Conservation (phyloP, 148 eudicot genomes). For the Rheum nobile region DNA sequence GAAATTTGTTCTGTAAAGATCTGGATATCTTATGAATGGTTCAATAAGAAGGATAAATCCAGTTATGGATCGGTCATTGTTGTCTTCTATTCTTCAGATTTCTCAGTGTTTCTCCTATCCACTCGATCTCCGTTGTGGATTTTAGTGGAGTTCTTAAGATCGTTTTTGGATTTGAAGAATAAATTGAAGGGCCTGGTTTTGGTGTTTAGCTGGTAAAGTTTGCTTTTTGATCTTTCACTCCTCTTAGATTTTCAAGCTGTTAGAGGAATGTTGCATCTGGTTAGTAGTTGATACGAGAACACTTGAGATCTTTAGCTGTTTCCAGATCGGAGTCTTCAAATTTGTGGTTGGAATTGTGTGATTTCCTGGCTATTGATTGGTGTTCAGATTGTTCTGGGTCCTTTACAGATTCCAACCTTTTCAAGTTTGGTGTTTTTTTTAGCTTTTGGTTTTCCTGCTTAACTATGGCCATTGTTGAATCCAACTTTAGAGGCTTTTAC, state of each 20-base stretch:
- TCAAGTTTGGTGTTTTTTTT: neutral
- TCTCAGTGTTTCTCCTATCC: neutral
- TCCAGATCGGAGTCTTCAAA: neutral
- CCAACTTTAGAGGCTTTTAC: neutral
- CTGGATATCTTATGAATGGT: neutral
- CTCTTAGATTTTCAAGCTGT: too few species aligned
- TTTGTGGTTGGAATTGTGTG: neutral
- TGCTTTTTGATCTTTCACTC: neutral
- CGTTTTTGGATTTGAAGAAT: neutral
- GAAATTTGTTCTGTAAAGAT: slow-evolving; percentile 1
- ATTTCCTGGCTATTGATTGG: neutral
- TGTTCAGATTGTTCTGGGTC: neutral
- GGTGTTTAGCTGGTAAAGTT: neutral
- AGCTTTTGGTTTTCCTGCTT: neutral
- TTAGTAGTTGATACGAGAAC: neutral
- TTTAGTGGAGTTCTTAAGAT: too few species aligned
- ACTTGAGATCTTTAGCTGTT: neutral
- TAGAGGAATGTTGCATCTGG: too few species aligned
- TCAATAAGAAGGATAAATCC: neutral
- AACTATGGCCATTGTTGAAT: neutral
- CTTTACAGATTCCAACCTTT: neutral
- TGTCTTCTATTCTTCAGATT: neutral
- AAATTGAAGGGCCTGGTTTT: neutral
- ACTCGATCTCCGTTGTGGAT: neutral
- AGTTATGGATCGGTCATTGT: neutral